phyloP scores from a whole-genome alignment of 495 filamentous ascomycete species.

The Daldinia childiae region DNA sequence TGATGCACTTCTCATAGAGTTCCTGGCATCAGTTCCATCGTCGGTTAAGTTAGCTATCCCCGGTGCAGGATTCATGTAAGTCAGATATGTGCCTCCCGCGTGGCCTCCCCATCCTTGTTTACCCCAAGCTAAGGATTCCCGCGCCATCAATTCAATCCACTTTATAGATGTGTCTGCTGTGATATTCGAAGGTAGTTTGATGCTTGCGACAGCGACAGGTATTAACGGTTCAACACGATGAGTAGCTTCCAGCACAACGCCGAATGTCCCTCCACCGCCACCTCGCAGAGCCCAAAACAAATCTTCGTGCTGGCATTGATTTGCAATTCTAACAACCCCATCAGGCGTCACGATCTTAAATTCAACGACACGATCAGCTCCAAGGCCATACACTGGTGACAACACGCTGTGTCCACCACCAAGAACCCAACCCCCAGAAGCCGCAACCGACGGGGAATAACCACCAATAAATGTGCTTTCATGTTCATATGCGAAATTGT shows the following conservation, averaged over 20 bases:
- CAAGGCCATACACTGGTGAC: slow-evolving; percentile 66
- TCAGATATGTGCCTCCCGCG: slow-evolving; percentile 49
- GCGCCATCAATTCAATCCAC: slow-evolving; percentile 53
- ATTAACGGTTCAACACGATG: background rate
- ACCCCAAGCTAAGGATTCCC: slow-evolving; percentile 55
- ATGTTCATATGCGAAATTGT: slow-evolving; percentile 44
- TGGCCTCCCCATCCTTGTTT: slow-evolving; percentile 61
- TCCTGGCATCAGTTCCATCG: background rate
- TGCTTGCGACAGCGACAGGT: background rate
- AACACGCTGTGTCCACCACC: slow-evolving; percentile 69
- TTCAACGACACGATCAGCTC: slow-evolving; percentile 66
- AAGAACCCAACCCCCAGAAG: slow-evolving; percentile 66
- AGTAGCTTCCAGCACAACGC: background rate
- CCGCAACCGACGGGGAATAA: slow-evolving; percentile 57
- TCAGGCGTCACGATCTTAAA: background rate
- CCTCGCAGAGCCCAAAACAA: background rate
- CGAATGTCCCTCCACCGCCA: background rate
- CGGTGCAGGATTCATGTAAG: slow-evolving; percentile 53
- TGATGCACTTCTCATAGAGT: background rate
- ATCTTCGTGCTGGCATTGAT: background rate
- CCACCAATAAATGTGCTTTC: slow-evolving; percentile 52
- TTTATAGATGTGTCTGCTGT: slow-evolving; percentile 30
- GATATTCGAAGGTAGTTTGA: background rate
- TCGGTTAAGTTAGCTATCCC: background rate
- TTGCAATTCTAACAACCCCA: background rate